Evolutionary conservation across 2,329 filamentous ascomycete species (phyloP).

Genomic region (Penicillium sumatraense): DNA sequence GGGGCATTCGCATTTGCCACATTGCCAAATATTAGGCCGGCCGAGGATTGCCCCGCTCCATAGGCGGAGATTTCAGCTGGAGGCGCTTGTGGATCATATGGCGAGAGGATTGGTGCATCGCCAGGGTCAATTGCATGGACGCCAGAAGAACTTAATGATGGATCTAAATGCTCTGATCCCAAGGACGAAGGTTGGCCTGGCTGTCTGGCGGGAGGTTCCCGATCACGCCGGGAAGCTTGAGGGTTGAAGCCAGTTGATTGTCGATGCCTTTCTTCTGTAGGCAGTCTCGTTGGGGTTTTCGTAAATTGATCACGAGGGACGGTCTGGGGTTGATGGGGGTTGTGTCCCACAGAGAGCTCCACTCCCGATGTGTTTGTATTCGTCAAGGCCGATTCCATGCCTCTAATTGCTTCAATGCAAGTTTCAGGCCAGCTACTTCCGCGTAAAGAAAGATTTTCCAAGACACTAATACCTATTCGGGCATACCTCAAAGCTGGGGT

Average conservation of each 20-base stretch:
- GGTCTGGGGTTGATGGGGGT: background rate
- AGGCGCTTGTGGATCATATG: background rate
- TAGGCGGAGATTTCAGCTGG: background rate
- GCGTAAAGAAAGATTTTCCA: slow-evolving; percentile 38
- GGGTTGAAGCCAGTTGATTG: background rate
- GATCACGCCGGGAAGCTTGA: background rate
- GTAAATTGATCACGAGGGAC: background rate
- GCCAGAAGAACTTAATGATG: background rate
- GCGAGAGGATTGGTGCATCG: background rate
- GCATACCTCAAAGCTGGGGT: slow-evolving; percentile 47
- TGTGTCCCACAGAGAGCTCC: background rate
- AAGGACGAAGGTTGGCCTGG: background rate
- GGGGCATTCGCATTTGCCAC: slow-evolving; percentile 14
- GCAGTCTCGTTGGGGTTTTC: background rate
- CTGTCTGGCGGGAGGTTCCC: background rate
- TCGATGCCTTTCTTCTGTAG: background rate
- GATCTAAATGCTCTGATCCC: background rate
- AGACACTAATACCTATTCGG: slow-evolving; percentile 34
- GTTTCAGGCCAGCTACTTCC: slow-evolving; percentile 45
- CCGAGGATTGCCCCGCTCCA: slow-evolving; percentile 15
- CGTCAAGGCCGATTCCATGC: slow-evolving; percentile 36
- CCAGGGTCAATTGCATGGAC: background rate
- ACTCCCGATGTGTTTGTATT: background rate
- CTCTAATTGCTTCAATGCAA: slow-evolving; percentile 43
- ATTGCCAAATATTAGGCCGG: slow-evolving; percentile 26